Conservation (phyloP, 2,329 filamentous ascomycete genomes). For the Myriangium duriaei region DNA sequence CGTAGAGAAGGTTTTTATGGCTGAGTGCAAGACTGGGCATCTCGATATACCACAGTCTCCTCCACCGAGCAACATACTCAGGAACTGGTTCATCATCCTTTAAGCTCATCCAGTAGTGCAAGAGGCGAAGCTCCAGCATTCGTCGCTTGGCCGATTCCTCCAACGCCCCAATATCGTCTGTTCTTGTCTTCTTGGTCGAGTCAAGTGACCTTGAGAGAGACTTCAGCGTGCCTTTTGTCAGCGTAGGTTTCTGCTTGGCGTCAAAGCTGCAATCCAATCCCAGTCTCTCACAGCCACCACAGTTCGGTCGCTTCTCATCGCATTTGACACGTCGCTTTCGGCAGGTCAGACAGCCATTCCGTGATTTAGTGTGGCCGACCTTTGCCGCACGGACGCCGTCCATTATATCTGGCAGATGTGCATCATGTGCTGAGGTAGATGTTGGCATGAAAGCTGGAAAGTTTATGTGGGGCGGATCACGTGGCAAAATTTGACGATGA, state of each 20-base stretch:
- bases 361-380: conserved; percentile 2
- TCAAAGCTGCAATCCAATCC: conserved; percentile 16
- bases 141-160: not conserved
- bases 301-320: conserved; percentile 22
- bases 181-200: too few relatives aligned
- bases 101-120: not conserved
- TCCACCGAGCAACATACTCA: not conserved
- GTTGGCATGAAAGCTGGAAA: too few relatives aligned
- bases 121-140: not conserved
- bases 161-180: not conserved
- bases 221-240: not conserved
- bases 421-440: too few relatives aligned
- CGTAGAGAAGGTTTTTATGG: not conserved
- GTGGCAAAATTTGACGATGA: too few relatives aligned
- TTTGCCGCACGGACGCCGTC: not conserved
- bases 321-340: conserved; percentile 23
- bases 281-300: conserved; percentile 20
- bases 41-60: not conserved
- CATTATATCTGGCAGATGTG: too few relatives aligned
- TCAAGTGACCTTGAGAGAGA: too few relatives aligned
- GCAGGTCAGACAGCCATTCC: conserved; percentile 24
- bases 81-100: not conserved
- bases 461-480: too few relatives aligned
- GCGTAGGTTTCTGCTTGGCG: not conserved
- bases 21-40: not conserved